phyloP scores from a whole-genome alignment of 257 asterid species.

The Eucommia ulmoides region DNA sequence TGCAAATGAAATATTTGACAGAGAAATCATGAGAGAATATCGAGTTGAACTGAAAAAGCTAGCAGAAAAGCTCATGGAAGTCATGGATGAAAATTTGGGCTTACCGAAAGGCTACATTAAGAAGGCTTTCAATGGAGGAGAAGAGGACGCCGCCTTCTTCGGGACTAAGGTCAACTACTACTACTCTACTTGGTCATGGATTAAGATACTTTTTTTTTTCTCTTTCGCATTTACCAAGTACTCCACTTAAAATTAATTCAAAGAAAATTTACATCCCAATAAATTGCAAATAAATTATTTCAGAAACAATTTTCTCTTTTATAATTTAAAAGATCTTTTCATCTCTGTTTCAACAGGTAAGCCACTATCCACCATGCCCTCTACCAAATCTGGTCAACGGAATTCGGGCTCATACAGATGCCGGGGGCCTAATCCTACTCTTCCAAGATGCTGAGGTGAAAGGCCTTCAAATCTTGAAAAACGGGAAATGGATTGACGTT shows the following conservation, averaged over 20 bases:
- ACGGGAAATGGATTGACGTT: conserved; percentile 61
- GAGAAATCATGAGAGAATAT: conserved; percentile 71
- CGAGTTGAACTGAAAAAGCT: conserved; percentile 51
- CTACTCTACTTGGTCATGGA: too few relatives aligned
- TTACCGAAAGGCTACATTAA: conserved; percentile 49
- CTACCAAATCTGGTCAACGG: conserved; percentile 50
- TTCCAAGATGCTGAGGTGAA: conserved; percentile 63
- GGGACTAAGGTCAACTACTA: too few relatives aligned
- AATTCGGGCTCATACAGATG: too few relatives aligned
- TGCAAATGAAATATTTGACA: conserved; percentile 9
- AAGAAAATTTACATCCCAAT: too few relatives aligned
- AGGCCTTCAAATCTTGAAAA: conserved; percentile 72
- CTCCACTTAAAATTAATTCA: too few relatives aligned
- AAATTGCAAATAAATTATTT: too few relatives aligned
- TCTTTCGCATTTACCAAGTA: too few relatives aligned
- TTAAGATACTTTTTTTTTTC: too few relatives aligned
- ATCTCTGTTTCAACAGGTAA: too few relatives aligned
- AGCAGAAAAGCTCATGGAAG: conserved; percentile 41
- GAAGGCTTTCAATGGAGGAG: conserved; percentile 49
- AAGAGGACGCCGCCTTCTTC: conserved; percentile 39
- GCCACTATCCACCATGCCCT: conserved; percentile 90
- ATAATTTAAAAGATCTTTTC: too few relatives aligned
- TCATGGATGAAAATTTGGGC: conserved; percentile 75
- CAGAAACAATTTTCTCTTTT: too few relatives aligned
- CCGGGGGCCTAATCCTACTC: too few relatives aligned